Base-by-base conservation (phyloP, 768 basidiomycete species). In the Arthromyces matolae region DNA sequence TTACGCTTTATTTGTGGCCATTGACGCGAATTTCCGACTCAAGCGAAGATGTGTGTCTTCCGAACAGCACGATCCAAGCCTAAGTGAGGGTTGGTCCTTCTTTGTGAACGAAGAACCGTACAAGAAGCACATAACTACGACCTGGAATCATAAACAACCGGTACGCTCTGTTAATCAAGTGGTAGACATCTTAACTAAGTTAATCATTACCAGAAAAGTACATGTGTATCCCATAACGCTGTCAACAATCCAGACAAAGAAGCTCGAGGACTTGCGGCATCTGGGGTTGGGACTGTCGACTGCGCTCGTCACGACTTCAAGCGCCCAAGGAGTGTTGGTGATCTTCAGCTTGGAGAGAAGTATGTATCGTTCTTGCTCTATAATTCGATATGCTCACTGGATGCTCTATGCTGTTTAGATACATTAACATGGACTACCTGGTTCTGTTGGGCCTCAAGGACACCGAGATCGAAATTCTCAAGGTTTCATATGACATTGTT, bases 11-110 rank as follows among this genome's bases (percentile, higher is more conserved):
- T 62, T 66, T 39, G 33, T 69, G 16, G 57, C 58, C 2, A 54
- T 67, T 13, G 66, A 69, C 37, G 64, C 68, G 12, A 66, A 63
- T 46, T 73, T 71, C 42, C 52, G 58, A 1, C 51, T 70, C 2
- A 69, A 66, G 39, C 54, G 63, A 1, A 54, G 53, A 35, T 38
- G 56, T 5, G 55, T 63, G 2, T 65, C 63, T 5, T 60, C 31
- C 12, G 56, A 64, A 8, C 37, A 47, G 18, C 41, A 29, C 4
- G 66, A 68, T 47, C 62, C 66, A 1, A 55, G 57, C 3, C 53
- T 69, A 0, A 44, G 56, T 5, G 39, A 54, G 8, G 66, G 65
- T 2, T 63, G 45, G 47, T 58, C 59, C 1, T 70, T 64, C 42
- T 59, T 63, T 41, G 58, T 67, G 0, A 52, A 64, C 5, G 53